phyloP scores from a whole-genome alignment of 1,284 basidiomycete species.

The Cryptococcus sp. region DNA sequence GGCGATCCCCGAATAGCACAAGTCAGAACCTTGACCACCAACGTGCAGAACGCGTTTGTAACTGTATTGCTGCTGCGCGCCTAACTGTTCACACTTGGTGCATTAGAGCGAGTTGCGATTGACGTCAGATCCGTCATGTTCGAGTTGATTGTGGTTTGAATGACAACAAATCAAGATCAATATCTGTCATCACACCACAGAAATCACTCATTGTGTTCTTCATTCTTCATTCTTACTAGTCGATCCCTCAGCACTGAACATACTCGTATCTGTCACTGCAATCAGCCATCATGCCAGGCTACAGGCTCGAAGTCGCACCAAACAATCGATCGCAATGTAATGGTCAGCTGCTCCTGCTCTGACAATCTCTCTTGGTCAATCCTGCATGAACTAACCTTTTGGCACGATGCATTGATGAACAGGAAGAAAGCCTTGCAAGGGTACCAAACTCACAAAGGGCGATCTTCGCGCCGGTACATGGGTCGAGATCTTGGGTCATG shows the following conservation, averaged over 20 bases:
- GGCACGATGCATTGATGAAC: conserved; percentile 16
- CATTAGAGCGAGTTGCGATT: too few species aligned
- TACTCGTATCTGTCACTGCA: too few species aligned
- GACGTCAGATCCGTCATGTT: too few species aligned
- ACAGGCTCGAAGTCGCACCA: conserved; percentile 66
- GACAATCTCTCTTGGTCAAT: background rate
- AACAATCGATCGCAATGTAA: conserved; percentile 72
- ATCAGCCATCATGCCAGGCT: conserved; percentile 47
- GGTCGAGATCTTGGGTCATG: conserved; percentile 71
- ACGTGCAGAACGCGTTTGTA: too few species aligned
- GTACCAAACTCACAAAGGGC: conserved; percentile 72
- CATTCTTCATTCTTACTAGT: background rate
- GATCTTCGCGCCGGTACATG: conserved; percentile 71
- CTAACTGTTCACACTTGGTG: too few species aligned
- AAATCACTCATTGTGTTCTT: background rate
- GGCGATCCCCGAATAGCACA: too few species aligned
- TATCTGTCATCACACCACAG: background rate
- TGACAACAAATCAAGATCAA: background rate
- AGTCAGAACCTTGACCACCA: too few species aligned
- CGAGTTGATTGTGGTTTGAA: too few species aligned
- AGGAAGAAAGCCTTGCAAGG: conserved; percentile 81
- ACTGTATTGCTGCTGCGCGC: too few species aligned
- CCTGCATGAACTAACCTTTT: background rate
- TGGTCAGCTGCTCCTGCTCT: conserved; percentile 56
- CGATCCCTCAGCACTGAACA: background rate